phyloP scores from a whole-genome alignment of 1,284 basidiomycete genomes.

The Ceratobasidium sp. region DNA sequence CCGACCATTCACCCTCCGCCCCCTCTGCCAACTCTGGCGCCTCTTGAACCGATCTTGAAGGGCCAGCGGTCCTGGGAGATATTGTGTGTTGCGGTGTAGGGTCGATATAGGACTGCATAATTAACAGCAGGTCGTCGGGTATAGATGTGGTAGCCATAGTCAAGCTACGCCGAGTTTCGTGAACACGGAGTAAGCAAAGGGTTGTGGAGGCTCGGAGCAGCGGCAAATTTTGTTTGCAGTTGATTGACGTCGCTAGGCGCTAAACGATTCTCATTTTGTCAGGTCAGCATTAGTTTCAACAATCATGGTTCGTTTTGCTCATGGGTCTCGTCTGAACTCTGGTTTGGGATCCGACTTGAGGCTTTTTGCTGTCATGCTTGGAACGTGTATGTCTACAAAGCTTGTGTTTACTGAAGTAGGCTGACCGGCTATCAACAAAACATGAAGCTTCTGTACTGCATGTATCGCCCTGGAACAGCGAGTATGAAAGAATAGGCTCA shows the following conservation, averaged over 20 bases:
- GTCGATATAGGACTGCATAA: constrained; percentile 39
- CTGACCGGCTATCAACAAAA: too few species aligned
- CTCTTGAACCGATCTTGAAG: not conserved
- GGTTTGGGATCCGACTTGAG: too few species aligned
- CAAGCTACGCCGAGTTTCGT: not conserved
- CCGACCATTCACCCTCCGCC: constrained; percentile 21
- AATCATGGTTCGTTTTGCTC: too few species aligned
- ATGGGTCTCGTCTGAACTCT: too few species aligned
- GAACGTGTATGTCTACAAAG: too few species aligned
- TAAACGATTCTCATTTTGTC: too few species aligned
- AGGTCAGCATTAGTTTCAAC: too few species aligned
- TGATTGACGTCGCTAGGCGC: not conserved
- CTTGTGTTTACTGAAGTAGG: too few species aligned
- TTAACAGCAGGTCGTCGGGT: constrained; percentile 27
- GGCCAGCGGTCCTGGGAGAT: not conserved
- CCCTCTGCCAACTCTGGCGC: not conserved
- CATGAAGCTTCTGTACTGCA: too few species aligned
- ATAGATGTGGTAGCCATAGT: constrained; percentile 11
- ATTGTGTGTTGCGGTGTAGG: not conserved
- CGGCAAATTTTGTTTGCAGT: constrained; percentile 30
- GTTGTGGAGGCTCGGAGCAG: constrained; percentile 8
- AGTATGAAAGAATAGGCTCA: too few species aligned
- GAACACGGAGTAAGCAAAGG: not conserved
- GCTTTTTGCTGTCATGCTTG: too few species aligned
- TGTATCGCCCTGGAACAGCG: too few species aligned